phyloP scores from a whole-genome alignment of 1,284 basidiomycete genomes.

The Cystobasidiaceae sp. region DNA sequence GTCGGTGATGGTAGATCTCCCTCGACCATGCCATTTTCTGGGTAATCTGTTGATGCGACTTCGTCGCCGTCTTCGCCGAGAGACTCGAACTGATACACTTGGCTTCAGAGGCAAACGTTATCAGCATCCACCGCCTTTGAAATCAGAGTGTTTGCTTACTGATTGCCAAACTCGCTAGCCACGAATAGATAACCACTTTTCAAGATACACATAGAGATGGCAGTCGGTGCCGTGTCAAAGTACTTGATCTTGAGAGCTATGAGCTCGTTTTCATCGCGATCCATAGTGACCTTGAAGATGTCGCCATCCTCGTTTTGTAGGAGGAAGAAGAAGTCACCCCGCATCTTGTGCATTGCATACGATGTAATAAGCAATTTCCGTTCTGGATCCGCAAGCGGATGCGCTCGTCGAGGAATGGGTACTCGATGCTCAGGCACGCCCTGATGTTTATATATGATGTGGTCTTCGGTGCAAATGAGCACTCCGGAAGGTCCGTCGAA shows the following conservation, averaged over 20 bases:
- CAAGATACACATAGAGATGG: constrained; percentile 83
- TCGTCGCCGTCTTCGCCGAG: constrained; percentile 92
- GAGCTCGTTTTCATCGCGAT: constrained; percentile 91
- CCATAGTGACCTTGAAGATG: constrained; percentile 91
- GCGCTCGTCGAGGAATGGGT: constrained; percentile 79
- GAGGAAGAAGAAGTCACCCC: constrained; percentile 96
- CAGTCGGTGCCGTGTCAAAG: constrained; percentile 92
- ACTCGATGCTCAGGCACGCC: constrained; percentile 83
- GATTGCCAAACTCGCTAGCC: constrained; percentile 90
- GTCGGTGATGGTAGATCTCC: constrained; percentile 62
- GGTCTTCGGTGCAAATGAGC: constrained; percentile 89
- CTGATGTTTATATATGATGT: constrained; percentile 93
- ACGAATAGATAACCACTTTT: constrained; percentile 95
- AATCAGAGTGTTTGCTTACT: constrained; percentile 57
- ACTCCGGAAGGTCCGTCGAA: constrained; percentile 95
- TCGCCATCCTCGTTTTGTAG: constrained; percentile 94
- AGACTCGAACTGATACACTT: constrained; percentile 93
- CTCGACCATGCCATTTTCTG: constrained; percentile 56
- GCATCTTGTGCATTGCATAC: constrained; percentile 98
- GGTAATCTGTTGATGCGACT: constrained; percentile 77
- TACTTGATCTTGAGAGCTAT: constrained; percentile 88
- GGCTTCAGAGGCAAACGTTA: constrained; percentile 59
- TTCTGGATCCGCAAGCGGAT: constrained; percentile 68
- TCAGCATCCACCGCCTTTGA: constrained; percentile 9
- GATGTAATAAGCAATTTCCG: constrained; percentile 81